A percentile compares a stretch with the other conserved stretches of the same genome.
Conservation (phyloP, 768 basidiomycete species). For the Termitomyces sp. region DNA sequence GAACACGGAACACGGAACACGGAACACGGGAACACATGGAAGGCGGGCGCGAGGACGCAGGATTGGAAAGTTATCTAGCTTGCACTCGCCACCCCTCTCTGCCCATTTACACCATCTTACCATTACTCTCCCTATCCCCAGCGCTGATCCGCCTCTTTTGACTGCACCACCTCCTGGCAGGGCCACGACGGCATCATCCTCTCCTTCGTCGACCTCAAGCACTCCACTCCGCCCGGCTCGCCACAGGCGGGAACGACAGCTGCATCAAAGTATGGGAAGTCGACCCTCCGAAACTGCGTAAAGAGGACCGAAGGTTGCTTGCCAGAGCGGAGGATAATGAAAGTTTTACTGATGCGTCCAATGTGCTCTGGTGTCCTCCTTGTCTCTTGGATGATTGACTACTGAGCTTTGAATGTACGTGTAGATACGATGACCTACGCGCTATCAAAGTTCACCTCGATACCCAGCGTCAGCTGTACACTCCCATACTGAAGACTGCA, state of each 20-base stretch:
- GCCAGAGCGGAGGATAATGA: neutral
- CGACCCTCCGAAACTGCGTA: slow-evolving; percentile 26
- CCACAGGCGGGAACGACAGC: slow-evolving; percentile 87
- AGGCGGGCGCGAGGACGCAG: no score
- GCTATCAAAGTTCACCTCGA: slow-evolving; percentile 81
- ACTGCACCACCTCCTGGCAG: slow-evolving; percentile 79
- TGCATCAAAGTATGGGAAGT: slow-evolving; percentile 80
- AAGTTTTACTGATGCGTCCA: slow-evolving; percentile 11
- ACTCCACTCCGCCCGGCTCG: slow-evolving; percentile 38
- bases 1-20: no score
- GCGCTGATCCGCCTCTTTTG: slow-evolving; percentile 84
- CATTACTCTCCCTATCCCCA: slow-evolving; percentile 34
- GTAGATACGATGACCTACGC: slow-evolving; percentile 76
- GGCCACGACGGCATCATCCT: slow-evolving; percentile 83
- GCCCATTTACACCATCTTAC: neutral
- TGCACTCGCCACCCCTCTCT: neutral
- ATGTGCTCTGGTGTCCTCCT: no score
- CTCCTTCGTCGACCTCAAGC: slow-evolving; percentile 52
- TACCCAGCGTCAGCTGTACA: slow-evolving; percentile 79
- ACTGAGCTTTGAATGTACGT: no score
- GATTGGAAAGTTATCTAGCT: no score
- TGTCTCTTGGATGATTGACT: no score
- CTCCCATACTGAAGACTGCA: slow-evolving; percentile 77
- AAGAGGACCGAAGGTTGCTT: slow-evolving; percentile 13
- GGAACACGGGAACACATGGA: no score